Conservation (phyloP, 1,284 basidiomycete genomes). For the Cutaneotrichosporon sp. region DNA sequence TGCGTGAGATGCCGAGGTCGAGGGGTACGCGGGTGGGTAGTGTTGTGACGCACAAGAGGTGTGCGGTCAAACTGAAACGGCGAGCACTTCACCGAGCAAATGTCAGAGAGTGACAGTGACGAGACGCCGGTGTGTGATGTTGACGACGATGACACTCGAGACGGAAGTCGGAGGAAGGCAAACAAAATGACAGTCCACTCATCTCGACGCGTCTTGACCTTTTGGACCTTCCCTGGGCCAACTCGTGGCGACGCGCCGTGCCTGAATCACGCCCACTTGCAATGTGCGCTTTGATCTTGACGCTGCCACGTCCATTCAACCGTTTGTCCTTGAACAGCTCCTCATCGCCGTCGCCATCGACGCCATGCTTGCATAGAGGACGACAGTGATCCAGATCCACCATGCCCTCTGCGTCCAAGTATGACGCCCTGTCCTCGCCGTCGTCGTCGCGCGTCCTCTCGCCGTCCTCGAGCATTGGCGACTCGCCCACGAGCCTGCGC, state of each 20-base stretch:
- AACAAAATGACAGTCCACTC: neutral
- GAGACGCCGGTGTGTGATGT: neutral
- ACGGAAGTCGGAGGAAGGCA: neutral
- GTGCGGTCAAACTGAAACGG: too few species aligned
- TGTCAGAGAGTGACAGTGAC: neutral
- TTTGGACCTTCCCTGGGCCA: neutral
- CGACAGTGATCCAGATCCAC: neutral
- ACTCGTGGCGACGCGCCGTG: conserved; percentile 12
- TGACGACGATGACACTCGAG: too few species aligned
- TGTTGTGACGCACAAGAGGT: too few species aligned
- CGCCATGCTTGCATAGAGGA: neutral
- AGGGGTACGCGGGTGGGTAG: too few species aligned
- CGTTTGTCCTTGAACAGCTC: too few species aligned
- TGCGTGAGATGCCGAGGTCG: neutral
- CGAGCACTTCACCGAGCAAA: neutral
- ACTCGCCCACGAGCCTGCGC: conserved; percentile 57
- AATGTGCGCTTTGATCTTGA: neutral
- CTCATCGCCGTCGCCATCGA: neutral
- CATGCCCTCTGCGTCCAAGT: neutral
- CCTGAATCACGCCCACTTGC: conserved; percentile 1
- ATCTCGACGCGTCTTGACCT: neutral
- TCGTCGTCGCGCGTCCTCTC: conserved; percentile 24
- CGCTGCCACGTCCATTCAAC: neutral
- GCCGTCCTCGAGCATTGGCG: conserved; percentile 46
- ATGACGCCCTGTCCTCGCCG: neutral